Base-by-base conservation (phyloP, 2,329 filamentous ascomycete species). In the Aureobasidium sp. region DNA sequence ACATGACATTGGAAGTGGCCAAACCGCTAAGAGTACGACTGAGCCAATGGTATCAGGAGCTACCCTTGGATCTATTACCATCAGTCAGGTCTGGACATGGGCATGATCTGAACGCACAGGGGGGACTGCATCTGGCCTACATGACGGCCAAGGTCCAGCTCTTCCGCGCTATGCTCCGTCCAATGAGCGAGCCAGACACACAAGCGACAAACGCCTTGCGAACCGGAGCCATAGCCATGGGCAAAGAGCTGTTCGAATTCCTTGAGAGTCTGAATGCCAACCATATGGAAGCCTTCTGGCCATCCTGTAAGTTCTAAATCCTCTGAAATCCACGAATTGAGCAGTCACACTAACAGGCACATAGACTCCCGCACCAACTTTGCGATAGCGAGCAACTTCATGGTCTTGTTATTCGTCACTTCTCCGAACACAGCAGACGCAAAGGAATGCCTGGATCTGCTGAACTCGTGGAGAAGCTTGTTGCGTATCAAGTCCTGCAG, bases 71-170 rank as follows among this genome's bases (percentile, higher is more conserved):
- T 9, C 58, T 63, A 1, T 23, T 50, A 6, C 63, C 60, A 8
- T 62, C 61, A 1, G 48, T 44, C 5, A 51, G 46, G 10, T 4
- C 9, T 41, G 63, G n/a, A 37, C 61, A 41, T 52, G 50, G 15
- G 64, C 71, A 81, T 10, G 77, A 79, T 27, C 74, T 82, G 32
- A 76, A 80, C 46, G 63, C 74, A 66, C 66, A 69, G 52, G 75
- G 79, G 1, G 80, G 78, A 44, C 70, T 83, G 9, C 78, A 82
- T 56, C 73, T 83, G 2, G 78, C 80, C 0, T 82, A 82, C 64
- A 77, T 79, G 52, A 78, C 79, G 0, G 78, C 80, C 0, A 80
- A 82, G 62, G 79, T 82, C 58, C 77, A 79, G 46, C 74, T 82
- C 2, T 79, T 82, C 66, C 77, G 80, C 2, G 77, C 76, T 5